Base-by-base conservation (phyloP, 805 yeast species). In the Cyberlindnera sargentensis region DNA sequence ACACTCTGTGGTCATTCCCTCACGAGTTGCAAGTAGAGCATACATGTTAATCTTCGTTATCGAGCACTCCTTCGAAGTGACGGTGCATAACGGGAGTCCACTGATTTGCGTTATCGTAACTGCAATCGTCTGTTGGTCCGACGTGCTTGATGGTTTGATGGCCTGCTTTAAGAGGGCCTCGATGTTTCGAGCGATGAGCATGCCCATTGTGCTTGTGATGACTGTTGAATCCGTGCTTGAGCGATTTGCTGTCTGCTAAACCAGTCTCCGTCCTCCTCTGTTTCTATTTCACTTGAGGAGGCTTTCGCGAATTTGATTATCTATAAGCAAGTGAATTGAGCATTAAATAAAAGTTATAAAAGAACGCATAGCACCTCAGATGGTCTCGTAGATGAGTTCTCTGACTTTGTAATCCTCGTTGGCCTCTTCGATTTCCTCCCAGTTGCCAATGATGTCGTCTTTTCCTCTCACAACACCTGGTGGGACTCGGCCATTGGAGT, bases 381-480 rank as follows among this genome's bases (percentile, higher is more conserved):
- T 67, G 11, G 82, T 76, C 57, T 83, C 89, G 51, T 79, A 83
- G 31, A 84, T 71, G 37, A 83, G 62, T 42, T 80, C 80, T 41
- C 76, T 66, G 39, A 85, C 75, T 42, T 72, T 73, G 57, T 82
- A 83, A 40, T 80, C 83, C 61, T 89, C 96, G 60, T 87, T 87
- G 35, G 89, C 89, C 38, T 87, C 93, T 42, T 85, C 91, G 44
- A 89, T 75, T 53, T 83, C 95, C 56, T 81, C 78, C 82, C 85
- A 85, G 59, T 87, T 84, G 2, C 96, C 96, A 49, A 89, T 80
- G 46, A 79, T 75, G 51, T 82, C 90, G 54, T 85, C 93, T 27
- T 79, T 80, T 7, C 85, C 87, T 62, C 95, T 75, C 15, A 89
- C 89, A 15, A 89, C 74, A 31, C 90, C 96, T 3, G 97, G 97